Percentiles rank a stretch among this genome's conserved stretches.
Evolutionary conservation across 192 early-diverging fungal species (phyloP).

Genomic region (Backusella morwellensis): DNA sequence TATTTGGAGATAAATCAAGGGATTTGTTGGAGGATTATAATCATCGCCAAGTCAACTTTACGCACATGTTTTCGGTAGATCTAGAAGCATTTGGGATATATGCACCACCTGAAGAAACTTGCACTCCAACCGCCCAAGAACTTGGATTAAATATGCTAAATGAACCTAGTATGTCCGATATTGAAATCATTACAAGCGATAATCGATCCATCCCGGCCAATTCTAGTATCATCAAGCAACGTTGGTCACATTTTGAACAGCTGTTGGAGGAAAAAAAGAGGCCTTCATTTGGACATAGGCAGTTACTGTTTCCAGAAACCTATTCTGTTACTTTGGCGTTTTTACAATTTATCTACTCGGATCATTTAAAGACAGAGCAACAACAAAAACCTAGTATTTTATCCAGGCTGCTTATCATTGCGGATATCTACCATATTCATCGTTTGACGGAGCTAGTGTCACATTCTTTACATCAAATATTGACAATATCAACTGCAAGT

Average conservation of each 20-base stretch:
- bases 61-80: conserved; percentile 65
- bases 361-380: conserved; percentile 58
- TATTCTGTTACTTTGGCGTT: conserved; percentile 24
- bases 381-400: conserved; percentile 61
- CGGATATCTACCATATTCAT: conserved; percentile 56
- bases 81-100: conserved; percentile 71
- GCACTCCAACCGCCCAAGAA: conserved; percentile 50
- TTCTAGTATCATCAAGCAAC: conserved; percentile 41
- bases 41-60: conserved; percentile 74
- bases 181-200: conserved; percentile 54
- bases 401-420: conserved; percentile 55
- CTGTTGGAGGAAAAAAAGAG: conserved; percentile 27
- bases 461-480: conserved; percentile 57
- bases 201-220: conserved; percentile 49
- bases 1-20: conserved; percentile 68
- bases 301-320: conserved; percentile 31
- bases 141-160: conserved; percentile 53
- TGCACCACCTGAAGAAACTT: conserved; percentile 46
- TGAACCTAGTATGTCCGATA: conserved; percentile 50
- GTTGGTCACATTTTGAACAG: conserved; percentile 53
- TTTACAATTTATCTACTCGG: conserved; percentile 35
- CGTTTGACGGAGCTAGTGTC: conserved; percentile 51
- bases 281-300: conserved; percentile 7
- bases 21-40: conserved; percentile 73
- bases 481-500: conserved; percentile 58